Evolutionary conservation across 306 rosid genomes (phyloP), one percentile per base, ranked within the genome.

Genomic region (Vigna radiata): DNA sequence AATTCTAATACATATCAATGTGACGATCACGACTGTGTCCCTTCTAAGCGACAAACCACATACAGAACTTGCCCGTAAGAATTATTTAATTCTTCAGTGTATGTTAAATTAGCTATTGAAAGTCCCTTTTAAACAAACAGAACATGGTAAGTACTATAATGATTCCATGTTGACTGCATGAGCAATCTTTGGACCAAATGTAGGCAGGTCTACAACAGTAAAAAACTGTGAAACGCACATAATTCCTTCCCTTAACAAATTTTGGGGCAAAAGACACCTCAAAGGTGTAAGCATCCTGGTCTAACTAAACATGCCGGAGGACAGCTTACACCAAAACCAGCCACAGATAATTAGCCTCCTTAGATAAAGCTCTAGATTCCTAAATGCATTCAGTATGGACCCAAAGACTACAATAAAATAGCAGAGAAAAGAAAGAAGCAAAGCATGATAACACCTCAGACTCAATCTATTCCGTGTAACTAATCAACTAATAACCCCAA

Each of bases 361-460:
- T 53, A 54, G 29, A 53, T 53, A 52, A 19, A 1, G 76, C 15
- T 37, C 23, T 14, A 46, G 36, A 44, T 58, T 69, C n/a, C 27
- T 19, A 77, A 54, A 46, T 68, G 36, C 39, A 29, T 56, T 68
- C 31, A 18, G 61, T 6, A 9, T 54, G 61, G 29, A 54, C 27
- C 36, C 36, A 56, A 37, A 43, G 21, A 43, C 55, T 23, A 33
- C 33, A 13, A 7, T 5, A 66, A 60, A 61, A 4, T 10, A 69
- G 39, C 14, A 6, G 25, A 47, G 7, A 1, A 14, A 47, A 47
- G 16, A 47, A 47, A 47, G 52, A 47, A 47, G n/a, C 9, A n/a
- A 18, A 65, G 44, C 61, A 74, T 19, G 62, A 29, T 44, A 50
- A 67, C 27, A 77, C 48, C 75, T 69, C 46, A 67, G 16, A 70